A percentile compares a stretch with the other conserved stretches of the same genome.
Conservation (phyloP, 1,284 basidiomycete species). For the Sparassis latifolia region DNA sequence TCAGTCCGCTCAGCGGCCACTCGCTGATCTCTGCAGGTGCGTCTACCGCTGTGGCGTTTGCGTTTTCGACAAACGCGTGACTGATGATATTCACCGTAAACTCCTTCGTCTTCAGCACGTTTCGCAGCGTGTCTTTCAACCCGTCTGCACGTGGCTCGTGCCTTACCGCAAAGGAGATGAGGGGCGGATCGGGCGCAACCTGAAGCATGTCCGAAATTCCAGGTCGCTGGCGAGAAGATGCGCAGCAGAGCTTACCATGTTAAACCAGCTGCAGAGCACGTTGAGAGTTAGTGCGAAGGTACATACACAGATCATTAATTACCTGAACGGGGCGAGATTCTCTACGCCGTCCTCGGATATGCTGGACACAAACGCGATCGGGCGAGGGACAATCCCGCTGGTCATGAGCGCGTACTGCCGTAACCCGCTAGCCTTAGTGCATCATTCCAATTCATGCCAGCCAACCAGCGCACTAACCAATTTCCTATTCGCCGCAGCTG, state of each 20-base stretch:
- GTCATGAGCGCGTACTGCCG: constrained; percentile 43
- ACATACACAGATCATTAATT: constrained; percentile 3
- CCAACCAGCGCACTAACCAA: neutral
- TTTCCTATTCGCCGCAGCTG: constrained; percentile 4
- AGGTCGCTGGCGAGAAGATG: neutral
- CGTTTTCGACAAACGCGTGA: constrained; percentile 68
- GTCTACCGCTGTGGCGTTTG: constrained; percentile 64
- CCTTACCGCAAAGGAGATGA: constrained; percentile 55
- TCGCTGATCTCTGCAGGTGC: constrained; percentile 61
- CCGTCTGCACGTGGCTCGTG: constrained; percentile 28
- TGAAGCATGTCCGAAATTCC: constrained; percentile 12
- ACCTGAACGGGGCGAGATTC: constrained; percentile 69
- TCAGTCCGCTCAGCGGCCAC: constrained; percentile 71
- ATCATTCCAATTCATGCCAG: too few species aligned
- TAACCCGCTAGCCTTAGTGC: neutral
- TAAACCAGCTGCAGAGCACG: constrained; percentile 44
- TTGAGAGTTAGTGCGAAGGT: constrained; percentile 1
- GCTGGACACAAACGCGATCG: constrained; percentile 71
- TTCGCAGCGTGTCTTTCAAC: constrained; percentile 61
- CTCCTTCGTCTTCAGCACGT: constrained; percentile 60
- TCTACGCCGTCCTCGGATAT: constrained; percentile 45
- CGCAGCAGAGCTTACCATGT: constrained; percentile 25
- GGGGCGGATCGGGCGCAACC: constrained; percentile 59
- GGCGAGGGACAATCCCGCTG: constrained; percentile 63
- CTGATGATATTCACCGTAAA: constrained; percentile 77